Evolutionary conservation across 345 rosid species (phyloP).

Genomic region (Geranium rotundifolium): DNA sequence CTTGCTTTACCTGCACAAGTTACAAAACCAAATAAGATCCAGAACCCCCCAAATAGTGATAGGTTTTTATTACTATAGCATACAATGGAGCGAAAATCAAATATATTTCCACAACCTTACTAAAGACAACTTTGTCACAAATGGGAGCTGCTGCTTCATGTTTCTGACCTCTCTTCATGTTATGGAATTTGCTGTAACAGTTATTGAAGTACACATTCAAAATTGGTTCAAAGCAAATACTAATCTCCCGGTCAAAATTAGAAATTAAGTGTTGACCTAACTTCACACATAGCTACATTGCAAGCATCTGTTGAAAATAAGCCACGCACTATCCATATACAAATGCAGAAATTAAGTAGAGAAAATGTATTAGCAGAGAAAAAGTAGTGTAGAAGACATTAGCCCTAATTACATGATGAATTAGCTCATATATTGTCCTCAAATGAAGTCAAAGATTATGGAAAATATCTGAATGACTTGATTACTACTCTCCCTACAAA

Average conservation of each 20-base stretch:
- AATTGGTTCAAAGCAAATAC: slow-evolving; percentile 1
- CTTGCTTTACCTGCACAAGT: slow-evolving; percentile 65
- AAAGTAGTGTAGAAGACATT: too few relatives aligned
- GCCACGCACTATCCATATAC: too few relatives aligned
- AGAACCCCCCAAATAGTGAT: not conserved
- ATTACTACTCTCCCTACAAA: not conserved
- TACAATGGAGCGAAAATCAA: not conserved
- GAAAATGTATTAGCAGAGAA: too few relatives aligned
- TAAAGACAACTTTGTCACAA: slow-evolving; percentile 77
- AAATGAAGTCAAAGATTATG: not conserved
- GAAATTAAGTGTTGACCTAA: not conserved
- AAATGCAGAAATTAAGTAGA: too few relatives aligned
- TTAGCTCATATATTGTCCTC: not conserved
- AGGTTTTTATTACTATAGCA: not conserved
- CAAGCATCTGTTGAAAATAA: not conserved
- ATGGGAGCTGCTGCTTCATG: slow-evolving; percentile 73
- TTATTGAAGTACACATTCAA: not conserved
- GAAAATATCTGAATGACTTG: not conserved
- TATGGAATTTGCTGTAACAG: slow-evolving; percentile 46
- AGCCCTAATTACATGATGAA: too few relatives aligned
- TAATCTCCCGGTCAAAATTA: not conserved
- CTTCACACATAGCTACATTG: not conserved
- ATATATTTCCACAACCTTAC: slow-evolving; percentile 37
- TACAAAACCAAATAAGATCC: slow-evolving; percentile 3
- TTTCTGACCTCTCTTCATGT: slow-evolving; percentile 51